Base-by-base conservation (phyloP, 768 basidiomycete genomes). In the Tylopilus sp. region DNA sequence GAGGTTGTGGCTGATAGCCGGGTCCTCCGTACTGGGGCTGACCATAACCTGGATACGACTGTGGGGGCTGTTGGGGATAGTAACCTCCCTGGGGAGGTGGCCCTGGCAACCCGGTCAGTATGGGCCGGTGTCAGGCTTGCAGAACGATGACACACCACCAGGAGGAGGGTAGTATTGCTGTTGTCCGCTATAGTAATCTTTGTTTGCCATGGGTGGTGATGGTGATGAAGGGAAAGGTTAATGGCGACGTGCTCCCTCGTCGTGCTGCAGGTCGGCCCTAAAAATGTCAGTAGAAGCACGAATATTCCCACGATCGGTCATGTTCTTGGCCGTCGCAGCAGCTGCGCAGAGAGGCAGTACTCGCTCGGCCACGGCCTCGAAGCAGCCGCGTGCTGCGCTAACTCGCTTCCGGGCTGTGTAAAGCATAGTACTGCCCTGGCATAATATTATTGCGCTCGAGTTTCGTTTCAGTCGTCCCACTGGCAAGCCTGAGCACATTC, bases 31-130 rank as follows among this genome's bases (percentile, higher is more conserved):
- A 62, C 29, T 14, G 54, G 25, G 64, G 66, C 52, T 76, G 75
- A 22, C 64, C 64, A 11, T 70, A 66, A 25, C 71, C 71, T 52
- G 84, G 81, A 66, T 90, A 87, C 1, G 85, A 73, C 60, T 86
- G 83, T 56, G 80, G 84, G 13, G 88, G 89, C 71, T 85, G 83
- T 76, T 89, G 76, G 21, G 78, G 86, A 60, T 88, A 87, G 66
- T 88, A 87, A 31, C 83, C 83, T 38, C 83, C 85, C 59, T 85
- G 82, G n/a, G 74, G 80, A 14, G 64, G 61, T n/a, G 64, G 62
- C 0, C 63, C 63, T 64, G 82, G 79, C 38, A 77, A 74, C 29
- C 78, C 77, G 79, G 64, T 52, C 77, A 50, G 50, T 42, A 44
- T 19, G n/a, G 4, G 3, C 21, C 4, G 29, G 38, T 6, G 16